These are phyloP conservation scores for Diphasiastrum complanatum DNA, from an alignment of 83 land plant genomes.

Conservation along the genomic window DNA sequence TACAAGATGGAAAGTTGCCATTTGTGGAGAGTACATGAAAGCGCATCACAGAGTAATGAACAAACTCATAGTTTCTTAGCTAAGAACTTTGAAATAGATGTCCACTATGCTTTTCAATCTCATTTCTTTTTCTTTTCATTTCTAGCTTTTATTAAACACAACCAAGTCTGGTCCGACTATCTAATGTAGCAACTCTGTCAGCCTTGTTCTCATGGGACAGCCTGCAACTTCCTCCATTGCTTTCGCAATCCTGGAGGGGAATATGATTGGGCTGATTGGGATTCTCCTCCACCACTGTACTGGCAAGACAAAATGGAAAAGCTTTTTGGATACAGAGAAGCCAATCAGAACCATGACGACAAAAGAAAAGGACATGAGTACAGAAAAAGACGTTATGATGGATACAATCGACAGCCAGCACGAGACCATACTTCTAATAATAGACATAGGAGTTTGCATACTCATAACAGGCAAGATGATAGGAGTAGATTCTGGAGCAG, in stretches of 20 bases:
- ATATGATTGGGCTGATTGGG: conserved; percentile 99
- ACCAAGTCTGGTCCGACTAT: neutral
- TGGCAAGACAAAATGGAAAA: conserved; percentile 70
- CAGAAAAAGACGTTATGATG: too few species aligned
- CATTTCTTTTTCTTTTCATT: neutral
- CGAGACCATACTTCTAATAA: too few species aligned
- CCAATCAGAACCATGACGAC: too few species aligned
- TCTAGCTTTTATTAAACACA: neutral
- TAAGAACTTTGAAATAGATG: neutral
- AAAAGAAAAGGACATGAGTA: too few species aligned
- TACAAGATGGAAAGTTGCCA: conserved; percentile 87
- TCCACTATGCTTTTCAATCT: neutral
- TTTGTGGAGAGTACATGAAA: conserved; percentile 95
- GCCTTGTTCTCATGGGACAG: conserved; percentile 84
- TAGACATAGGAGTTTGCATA: too few species aligned
- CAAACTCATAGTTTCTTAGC: neutral
- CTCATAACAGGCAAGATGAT: too few species aligned
- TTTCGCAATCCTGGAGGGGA: conserved; percentile 93
- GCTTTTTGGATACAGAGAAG: too few species aligned
- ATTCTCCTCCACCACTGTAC: conserved; percentile 67
- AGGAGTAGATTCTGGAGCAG: too few species aligned
- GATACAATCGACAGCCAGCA: too few species aligned
- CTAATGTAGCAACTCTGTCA: conserved; percentile 21
- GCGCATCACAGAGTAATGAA: conserved; percentile 55
- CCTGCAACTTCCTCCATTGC: conserved; percentile 95